Evolutionary conservation across 1,284 basidiomycete species (phyloP), one percentile per base, ranked within the genome.

Genomic region (Ustanciosporium gigantosporum): DNA sequence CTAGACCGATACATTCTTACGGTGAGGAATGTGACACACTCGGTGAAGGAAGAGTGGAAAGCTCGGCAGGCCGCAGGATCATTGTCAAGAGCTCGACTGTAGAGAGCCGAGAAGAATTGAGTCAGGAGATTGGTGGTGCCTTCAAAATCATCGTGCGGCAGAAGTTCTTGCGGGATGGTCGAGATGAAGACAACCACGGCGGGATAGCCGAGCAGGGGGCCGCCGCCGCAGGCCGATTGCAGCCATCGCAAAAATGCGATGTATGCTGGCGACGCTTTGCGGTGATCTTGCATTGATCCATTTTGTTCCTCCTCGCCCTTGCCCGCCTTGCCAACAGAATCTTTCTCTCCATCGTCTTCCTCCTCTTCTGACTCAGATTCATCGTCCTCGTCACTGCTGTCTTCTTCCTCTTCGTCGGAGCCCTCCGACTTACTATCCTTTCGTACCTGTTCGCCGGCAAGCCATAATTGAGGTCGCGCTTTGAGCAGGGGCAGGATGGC

Each of bases 21-120:
- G 20, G 52, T 41, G 25, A 88, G 75, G 67, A 87, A 87, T 3
- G 84, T 76, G 15, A 84, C 68, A 64, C 85, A 89, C 77, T 93
- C 90, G 13, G 87, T 78, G 7, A 89, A 73, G 0, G 88, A 83
- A 0, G 82, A 81, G 5, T 89, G 75, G 79, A 89, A 90, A 0
- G 88, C 85, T 13, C 65, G 65, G 17, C 53, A 59, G 19, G 52
- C 55, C 3, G 31, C 24, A 0, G 56, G 50, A 35, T 65, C 61
- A 27, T 53, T 59, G 39, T 70, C 83, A 7, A 89, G 79, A 0
- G 85, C 85, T 16, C 84, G 84, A 13, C 84, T 84, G 39, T 87
- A 84, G 0, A 89, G 77, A 0, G 88, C 88, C 8, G 84, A 84
- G 87, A 89, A 91, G 67, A 93, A 86, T 0, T 88, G 84, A 1